Evolutionary conservation across 2,329 filamentous ascomycete genomes (phyloP), one percentile per base, ranked within the genome.

Genomic region (Mariannaea elegans): DNA sequence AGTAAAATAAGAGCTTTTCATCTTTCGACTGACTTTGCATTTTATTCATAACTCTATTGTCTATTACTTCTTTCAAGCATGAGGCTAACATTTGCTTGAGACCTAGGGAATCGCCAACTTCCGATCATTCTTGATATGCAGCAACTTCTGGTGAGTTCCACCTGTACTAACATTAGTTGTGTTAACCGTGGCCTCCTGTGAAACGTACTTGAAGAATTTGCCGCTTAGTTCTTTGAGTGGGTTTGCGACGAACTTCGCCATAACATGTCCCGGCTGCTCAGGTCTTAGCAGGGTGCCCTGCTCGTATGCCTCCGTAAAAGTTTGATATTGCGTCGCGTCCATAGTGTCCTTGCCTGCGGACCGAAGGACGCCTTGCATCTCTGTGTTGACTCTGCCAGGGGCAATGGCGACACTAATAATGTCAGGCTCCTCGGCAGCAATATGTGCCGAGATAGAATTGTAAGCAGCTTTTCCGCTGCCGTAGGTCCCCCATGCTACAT

Each of bases 291-390:
- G 77, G 48, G 84, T 85, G 13, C 93, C 93, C 6, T 85, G 82
- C 65, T 87, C 84, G 72, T 93, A 90, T 14, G 91, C 83, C 1
- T 85, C 81, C 12, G 86, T 81, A 69, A 98, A 98, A 24, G 78
- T 81, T 7, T 84, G 81, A 74, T 95, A 90, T 58, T 87, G 84
- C 7, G 78, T 73, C 53, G 80, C 73, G 48, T 80, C 71, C 85
- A 88, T 88, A 53, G 74, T 75, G 2, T 73, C 71, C 34, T 77
- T 75, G 41, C 82, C 84, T 3, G 77, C 73, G 45, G 93, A 88
- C 49, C 95, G 83, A 57, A 99, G 85, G 57, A 90, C 85, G n/a
- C 83, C 83, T 75, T 97, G 94, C 94, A 97, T 97, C 50, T 90
- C 90, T 0, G 94, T 97, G 72, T 97, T 91, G 7, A 96, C 90